Percentiles rank a stretch among this genome's conserved stretches.
phyloP scores from a whole-genome alignment of 768 basidiomycete species.

The Psilocybe tampanensis region DNA sequence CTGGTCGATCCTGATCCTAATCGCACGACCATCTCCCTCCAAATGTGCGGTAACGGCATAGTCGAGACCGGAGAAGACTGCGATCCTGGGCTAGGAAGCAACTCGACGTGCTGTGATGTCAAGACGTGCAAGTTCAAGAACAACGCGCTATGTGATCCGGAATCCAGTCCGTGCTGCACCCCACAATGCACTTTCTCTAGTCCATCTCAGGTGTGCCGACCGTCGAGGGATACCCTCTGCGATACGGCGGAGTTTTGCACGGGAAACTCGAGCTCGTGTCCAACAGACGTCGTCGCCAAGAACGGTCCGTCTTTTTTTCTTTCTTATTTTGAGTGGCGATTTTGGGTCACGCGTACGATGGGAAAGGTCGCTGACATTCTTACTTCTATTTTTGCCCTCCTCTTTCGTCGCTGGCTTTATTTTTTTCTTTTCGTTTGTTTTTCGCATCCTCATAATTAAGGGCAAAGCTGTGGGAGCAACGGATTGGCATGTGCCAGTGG shows the following conservation, averaged over 20 bases:
- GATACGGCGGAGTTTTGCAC: slow-evolving; percentile 77
- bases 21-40: slow-evolving; percentile 54
- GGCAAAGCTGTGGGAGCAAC: slow-evolving; percentile 64
- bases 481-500: slow-evolving; percentile 78
- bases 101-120: slow-evolving; percentile 73
- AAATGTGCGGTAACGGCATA: slow-evolving; percentile 86
- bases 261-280: slow-evolving; percentile 74
- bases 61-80: slow-evolving; percentile 85
- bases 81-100: slow-evolving; percentile 69
- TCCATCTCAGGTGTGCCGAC: slow-evolving; percentile 67
- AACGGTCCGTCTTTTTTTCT: slow-evolving; percentile 59
- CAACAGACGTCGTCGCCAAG: slow-evolving; percentile 56
- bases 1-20: slow-evolving; percentile 57
- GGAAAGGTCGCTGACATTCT: slow-evolving; percentile 12
- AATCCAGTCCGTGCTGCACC: slow-evolving; percentile 77
- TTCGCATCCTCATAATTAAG: slow-evolving; percentile 30
- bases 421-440: background rate
- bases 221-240: slow-evolving; percentile 64
- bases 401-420: too few species aligned
- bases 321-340: background rate
- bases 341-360: background rate
- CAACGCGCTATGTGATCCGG: slow-evolving; percentile 79
- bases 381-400: background rate
- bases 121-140: slow-evolving; percentile 72
- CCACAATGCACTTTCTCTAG: slow-evolving; percentile 69